A percentile compares a stretch with the other conserved stretches of the same genome.
These are phyloP conservation scores for Blastocystis sp. DNA, from an alignment of 352 stramenopile species.

Conservation along the genomic window DNA sequence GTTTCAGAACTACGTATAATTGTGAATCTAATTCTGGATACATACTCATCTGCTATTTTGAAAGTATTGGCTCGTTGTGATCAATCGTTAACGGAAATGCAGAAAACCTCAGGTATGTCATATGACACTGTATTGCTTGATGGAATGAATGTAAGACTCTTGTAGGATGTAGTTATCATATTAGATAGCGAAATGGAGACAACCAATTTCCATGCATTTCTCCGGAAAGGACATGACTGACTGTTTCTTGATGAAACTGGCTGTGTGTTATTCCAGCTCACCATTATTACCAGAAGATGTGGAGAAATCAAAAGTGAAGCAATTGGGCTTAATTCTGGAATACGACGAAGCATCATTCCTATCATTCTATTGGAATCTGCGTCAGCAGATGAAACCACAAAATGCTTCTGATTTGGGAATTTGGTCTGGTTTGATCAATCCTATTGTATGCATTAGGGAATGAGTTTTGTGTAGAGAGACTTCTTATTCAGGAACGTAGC, in stretches of 20 bases:
- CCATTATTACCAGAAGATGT: neutral
- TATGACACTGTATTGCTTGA: neutral
- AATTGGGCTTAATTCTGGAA: neutral
- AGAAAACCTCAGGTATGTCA: neutral
- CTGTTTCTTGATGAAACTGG: neutral
- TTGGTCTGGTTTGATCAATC: neutral
- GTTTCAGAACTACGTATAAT: neutral
- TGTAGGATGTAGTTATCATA: neutral
- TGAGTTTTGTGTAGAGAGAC: neutral
- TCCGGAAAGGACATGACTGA: neutral
- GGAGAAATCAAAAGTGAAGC: neutral
- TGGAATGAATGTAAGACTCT: neutral
- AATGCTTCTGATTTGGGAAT: neutral
- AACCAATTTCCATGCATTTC: neutral
- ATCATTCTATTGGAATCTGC: neutral
- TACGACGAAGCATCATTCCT: constrained; percentile 6
- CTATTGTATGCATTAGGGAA: neutral
- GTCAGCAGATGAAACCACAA: neutral
- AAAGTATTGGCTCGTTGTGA: neutral
- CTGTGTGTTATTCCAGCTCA: neutral
- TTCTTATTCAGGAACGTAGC: constrained; percentile 7
- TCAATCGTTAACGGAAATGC: neutral
- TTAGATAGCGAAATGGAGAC: neutral
- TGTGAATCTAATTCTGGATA: neutral
- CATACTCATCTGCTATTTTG: neutral